Evolutionary conservation across 306 rosid species (phyloP).

Genomic region (Biancaea sappan): DNA sequence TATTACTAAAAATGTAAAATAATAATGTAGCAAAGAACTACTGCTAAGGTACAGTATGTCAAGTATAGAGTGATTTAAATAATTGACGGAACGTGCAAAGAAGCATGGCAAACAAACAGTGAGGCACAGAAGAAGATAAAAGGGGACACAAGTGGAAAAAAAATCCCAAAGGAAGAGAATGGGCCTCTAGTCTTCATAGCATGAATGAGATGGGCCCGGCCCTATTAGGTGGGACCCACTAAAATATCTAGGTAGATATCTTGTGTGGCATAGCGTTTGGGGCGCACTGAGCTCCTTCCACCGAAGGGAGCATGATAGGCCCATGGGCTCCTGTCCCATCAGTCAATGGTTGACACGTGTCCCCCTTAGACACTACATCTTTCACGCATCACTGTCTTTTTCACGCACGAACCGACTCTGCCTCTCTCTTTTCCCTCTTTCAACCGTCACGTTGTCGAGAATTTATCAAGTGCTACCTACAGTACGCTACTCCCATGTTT

Average conservation of each 20-base stretch:
- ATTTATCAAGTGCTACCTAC: background rate
- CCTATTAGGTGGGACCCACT: conserved; percentile 11
- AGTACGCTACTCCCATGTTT: background rate
- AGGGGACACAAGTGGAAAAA: background rate
- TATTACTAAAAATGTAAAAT: background rate
- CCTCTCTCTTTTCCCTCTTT: background rate
- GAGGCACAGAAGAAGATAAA: background rate
- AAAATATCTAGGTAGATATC: conserved; percentile 25
- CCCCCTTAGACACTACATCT: no score
- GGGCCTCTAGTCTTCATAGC: conserved; percentile 10
- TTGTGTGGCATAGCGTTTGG: conserved; percentile 35
- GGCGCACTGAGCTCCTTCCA: background rate
- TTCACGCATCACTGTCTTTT: conserved; percentile 1
- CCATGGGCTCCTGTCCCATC: background rate
- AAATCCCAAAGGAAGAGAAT: background rate
- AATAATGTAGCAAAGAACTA: background rate
- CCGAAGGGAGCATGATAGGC: background rate
- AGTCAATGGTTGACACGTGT: conserved; percentile 25
- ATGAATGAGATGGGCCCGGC: conserved; percentile 25
- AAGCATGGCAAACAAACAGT: background rate
- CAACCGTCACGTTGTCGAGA: background rate
- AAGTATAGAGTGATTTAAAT: background rate
- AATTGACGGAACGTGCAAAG: background rate
- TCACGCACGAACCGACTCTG: background rate
- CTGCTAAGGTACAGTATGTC: background rate